phyloP scores from a whole-genome alignment of 768 basidiomycete genomes.

The Agrocybe pediades region DNA sequence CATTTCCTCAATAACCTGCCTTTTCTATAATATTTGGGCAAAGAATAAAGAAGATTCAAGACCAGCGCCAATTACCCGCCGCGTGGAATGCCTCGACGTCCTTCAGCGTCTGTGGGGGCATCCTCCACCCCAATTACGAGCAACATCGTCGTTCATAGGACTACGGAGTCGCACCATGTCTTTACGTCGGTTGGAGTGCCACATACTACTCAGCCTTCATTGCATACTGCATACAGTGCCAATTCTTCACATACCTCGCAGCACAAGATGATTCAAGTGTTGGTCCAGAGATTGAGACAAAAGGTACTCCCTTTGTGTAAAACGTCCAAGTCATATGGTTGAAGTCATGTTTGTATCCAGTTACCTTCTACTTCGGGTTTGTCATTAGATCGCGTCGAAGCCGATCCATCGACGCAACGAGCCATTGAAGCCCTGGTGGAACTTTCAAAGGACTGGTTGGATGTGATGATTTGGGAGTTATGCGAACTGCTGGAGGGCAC shows the following conservation, averaged over 20 bases:
- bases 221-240: constrained; percentile 21
- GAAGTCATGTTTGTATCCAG: constrained; percentile 38
- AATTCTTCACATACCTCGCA: constrained; percentile 59
- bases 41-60: not conserved
- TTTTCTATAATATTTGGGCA: not conserved
- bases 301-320: constrained; percentile 53
- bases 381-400: constrained; percentile 71
- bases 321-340: not conserved
- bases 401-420: constrained; percentile 73
- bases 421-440: constrained; percentile 81
- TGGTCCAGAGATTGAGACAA: constrained; percentile 79
- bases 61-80: constrained; percentile 5
- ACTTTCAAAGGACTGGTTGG: constrained; percentile 73
- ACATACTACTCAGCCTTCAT: constrained; percentile 4
- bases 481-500: constrained; percentile 78
- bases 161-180: constrained; percentile 61
- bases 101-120: constrained; percentile 57
- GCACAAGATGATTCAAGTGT: constrained; percentile 78
- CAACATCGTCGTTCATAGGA: constrained; percentile 56
- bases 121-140: constrained; percentile 29
- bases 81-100: constrained; percentile 51
- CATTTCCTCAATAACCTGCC: not conserved
- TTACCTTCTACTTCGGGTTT: constrained; percentile 85
- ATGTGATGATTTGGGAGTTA: constrained; percentile 79
- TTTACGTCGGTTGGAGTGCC: constrained; percentile 19